Evolutionary conservation across 495 filamentous ascomycete species (phyloP).

Genomic region (Podospora australis): DNA sequence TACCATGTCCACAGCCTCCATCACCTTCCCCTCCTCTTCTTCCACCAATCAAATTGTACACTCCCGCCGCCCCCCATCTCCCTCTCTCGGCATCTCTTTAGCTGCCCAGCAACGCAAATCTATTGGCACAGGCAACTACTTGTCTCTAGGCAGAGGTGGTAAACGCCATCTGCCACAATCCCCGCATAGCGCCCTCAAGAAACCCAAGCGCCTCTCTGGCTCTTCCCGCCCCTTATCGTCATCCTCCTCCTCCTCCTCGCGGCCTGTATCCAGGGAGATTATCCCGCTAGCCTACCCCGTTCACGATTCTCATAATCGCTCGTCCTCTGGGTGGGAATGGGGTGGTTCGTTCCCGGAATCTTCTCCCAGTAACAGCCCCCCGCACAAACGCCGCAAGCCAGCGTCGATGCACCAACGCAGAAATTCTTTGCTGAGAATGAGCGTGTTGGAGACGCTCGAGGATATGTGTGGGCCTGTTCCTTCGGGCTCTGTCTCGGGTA

Average conservation of each 20-base stretch:
- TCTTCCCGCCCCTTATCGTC: too few species aligned
- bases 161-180: too few species aligned
- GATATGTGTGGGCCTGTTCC: not conserved
- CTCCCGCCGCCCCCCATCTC: not conserved
- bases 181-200: too few species aligned
- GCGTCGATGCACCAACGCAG: constrained; percentile 5
- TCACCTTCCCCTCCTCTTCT: too few species aligned
- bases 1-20: constrained; percentile 10
- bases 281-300: constrained; percentile 1
- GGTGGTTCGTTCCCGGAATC: not conserved
- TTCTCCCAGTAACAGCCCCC: not conserved
- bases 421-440: not conserved
- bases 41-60: not conserved
- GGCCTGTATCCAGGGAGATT: not conserved
- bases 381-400: constrained; percentile 4
- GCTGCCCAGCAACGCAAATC: too few species aligned
- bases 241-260: too few species aligned
- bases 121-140: too few species aligned
- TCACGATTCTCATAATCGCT: not conserved
- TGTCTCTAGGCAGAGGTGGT: too few species aligned
- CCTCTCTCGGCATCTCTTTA: too few species aligned
- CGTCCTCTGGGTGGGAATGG: not conserved
- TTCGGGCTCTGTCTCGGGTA: too few species aligned
- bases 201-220: too few species aligned
- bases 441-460: not conserved